Conservation (phyloP, 768 basidiomycete species). For the Sistotremastrum niveocremeum region DNA sequence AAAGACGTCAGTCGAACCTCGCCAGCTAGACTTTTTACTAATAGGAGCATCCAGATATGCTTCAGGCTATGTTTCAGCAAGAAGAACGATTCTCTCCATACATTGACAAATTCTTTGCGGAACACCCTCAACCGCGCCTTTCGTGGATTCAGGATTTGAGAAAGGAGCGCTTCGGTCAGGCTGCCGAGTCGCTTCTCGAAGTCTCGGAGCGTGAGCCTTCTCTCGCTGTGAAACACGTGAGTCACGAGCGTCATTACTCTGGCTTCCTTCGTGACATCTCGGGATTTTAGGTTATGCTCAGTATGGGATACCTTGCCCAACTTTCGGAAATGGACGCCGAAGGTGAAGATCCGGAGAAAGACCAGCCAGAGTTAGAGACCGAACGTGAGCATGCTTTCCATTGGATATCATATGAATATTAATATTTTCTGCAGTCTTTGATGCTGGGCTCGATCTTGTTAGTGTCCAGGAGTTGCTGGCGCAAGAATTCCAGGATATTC, state of each 20-base stretch:
- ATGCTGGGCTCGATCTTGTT: slow-evolving; percentile 78
- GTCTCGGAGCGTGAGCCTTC: slow-evolving; percentile 45
- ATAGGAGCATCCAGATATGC: slow-evolving; percentile 39
- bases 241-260: slow-evolving; percentile 8
- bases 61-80: slow-evolving; percentile 70
- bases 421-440: slow-evolving; percentile 42
- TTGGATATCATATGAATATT: no score
- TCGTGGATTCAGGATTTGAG: slow-evolving; percentile 87
- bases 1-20: slow-evolving; percentile 45
- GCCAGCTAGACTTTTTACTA: background rate
- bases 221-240: slow-evolving; percentile 67
- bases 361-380: slow-evolving; percentile 41
- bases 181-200: slow-evolving; percentile 47
- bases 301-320: slow-evolving; percentile 78
- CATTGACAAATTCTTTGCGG: slow-evolving; percentile 60
- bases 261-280: background rate
- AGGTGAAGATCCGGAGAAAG: slow-evolving; percentile 22
- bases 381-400: slow-evolving; percentile 21
- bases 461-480: slow-evolving; percentile 65
- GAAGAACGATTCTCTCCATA: slow-evolving; percentile 46
- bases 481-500: slow-evolving; percentile 41
- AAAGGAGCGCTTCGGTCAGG: slow-evolving; percentile 47
- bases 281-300: slow-evolving; percentile 62
- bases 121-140: slow-evolving; percentile 41
- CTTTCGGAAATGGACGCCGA: slow-evolving; percentile 47